Evolutionary conservation across 169 alveolate species (phyloP), one percentile per base, ranked within the genome.

Genomic region (Cyclospora cayetanensis): DNA sequence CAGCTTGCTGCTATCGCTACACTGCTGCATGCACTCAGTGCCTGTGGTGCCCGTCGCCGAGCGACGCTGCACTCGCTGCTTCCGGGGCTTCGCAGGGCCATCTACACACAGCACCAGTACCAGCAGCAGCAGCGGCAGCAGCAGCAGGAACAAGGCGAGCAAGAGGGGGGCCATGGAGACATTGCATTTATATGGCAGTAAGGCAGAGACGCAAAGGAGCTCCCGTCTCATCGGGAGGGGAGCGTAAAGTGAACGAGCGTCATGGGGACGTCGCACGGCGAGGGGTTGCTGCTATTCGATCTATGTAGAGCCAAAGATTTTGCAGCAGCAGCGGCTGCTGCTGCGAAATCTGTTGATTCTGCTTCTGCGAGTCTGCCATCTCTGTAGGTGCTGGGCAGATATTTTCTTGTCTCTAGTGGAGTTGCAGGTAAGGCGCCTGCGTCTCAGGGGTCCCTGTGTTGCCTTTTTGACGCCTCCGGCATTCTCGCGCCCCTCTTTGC

Each of bases 351-450:
- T 46, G 60, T 7, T 46, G 60, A 11, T 11, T 15, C 60, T 46
- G 60, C 60, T 46, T 7, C 60, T 46, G 60, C n/a, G 60, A 15
- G 60, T 15, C n/a, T 15, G 60, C n/a, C 15, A 15, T 46, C 60
- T 46, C 15, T 46, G 70, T 29, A 55, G 70, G 70, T 55, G 70
- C 70, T 55, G 70, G 70, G 70, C 70, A 4, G 70, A 55, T 55
- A 55, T 55, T 20, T 29, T 55, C 27, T 29, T 55, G 70, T 55
- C 70, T 5, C 70, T 55, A 9, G 70, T 55, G 31, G 70, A 55
- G 70, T 29, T 55, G 70, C 70, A 55, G 31, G 72, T 60, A 1
- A 60, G 72, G 27, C 72, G 0, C 72, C 60, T 15, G 60, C 7
- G n/a, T 11, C n/a, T 15, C 60, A 46, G 15, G 60, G 60, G 60